Percentiles rank a stretch among this genome's conserved stretches.
Conservation (phyloP, 2,329 filamentous ascomycete genomes). For the Botryotinia globosa region DNA sequence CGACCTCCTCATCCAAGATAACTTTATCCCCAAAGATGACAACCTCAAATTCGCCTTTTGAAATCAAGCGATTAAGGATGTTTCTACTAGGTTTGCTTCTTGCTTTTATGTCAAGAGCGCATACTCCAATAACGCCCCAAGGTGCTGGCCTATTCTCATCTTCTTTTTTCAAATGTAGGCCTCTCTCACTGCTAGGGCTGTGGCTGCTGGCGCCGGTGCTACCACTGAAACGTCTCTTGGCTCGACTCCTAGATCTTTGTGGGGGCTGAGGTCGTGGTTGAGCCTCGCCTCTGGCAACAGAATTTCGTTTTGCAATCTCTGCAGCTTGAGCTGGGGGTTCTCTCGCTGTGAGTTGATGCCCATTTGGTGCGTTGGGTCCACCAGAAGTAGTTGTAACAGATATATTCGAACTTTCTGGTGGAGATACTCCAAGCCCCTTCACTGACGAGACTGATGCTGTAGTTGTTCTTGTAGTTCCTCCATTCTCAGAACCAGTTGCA, state of each 20-base stretch:
- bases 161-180: constrained; percentile 49
- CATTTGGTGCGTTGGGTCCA: constrained; percentile 44
- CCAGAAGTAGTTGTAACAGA: constrained; percentile 53
- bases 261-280: constrained; percentile 42
- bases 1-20: constrained; percentile 92
- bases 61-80: constrained; percentile 87
- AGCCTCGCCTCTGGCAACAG: constrained; percentile 35
- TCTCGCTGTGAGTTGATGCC: constrained; percentile 46
- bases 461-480: constrained; percentile 28
- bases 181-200: constrained; percentile 71
- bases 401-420: constrained; percentile 51
- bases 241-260: constrained; percentile 63
- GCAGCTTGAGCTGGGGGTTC: constrained; percentile 35
- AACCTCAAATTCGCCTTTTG: constrained; percentile 90
- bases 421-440: constrained; percentile 35
- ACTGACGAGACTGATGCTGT: constrained; percentile 29
- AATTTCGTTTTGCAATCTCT: constrained; percentile 38
- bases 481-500: constrained; percentile 51
- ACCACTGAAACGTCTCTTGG: constrained; percentile 73
- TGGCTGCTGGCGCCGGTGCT: constrained; percentile 80
- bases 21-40: constrained; percentile 99
- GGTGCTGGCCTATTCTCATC: constrained; percentile 61
- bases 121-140: constrained; percentile 79
- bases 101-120: constrained; percentile 91
- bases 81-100: constrained; percentile 96